These are phyloP conservation scores for Dothideomycetes sp. DNA, from an alignment of 2,329 filamentous ascomycete species.

Conservation along the genomic window DNA sequence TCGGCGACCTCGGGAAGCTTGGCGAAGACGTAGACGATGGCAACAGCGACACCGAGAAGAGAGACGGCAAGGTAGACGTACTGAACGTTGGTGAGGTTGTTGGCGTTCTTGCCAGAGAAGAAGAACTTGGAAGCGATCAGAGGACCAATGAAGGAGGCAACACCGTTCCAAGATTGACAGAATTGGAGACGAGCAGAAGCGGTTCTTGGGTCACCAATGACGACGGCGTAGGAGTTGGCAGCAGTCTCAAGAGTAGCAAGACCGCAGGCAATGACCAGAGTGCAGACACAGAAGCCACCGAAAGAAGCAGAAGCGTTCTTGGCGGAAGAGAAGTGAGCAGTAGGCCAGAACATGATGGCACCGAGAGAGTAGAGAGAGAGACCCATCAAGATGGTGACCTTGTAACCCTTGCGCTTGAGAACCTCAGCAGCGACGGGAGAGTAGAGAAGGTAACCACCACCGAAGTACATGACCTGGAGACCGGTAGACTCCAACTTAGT, in stretches of 20 bases:
- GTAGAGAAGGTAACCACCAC: conserved; percentile 35
- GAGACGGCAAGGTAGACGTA: conserved; percentile 33
- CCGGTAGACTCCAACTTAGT: conserved; percentile 34
- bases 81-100: conserved; percentile 29
- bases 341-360: conserved; percentile 32
- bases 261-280: conserved; percentile 31
- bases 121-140: conserved; percentile 32
- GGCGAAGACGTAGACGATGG: conserved; percentile 28
- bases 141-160: conserved; percentile 32
- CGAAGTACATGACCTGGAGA: conserved; percentile 35
- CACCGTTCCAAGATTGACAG: conserved; percentile 32
- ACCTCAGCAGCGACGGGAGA: conserved; percentile 35
- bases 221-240: conserved; percentile 32
- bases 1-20: conserved; percentile 29
- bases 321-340: conserved; percentile 26
- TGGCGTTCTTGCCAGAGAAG: conserved; percentile 26
- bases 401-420: conserved; percentile 37
- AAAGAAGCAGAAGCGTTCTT: conserved; percentile 25
- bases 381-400: conserved; percentile 36
- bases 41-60: conserved; percentile 28
- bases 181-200: conserved; percentile 31
- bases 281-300: conserved; percentile 31
- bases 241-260: conserved; percentile 32
- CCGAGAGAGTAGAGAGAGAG: conserved; percentile 29
- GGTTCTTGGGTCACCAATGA: conserved; percentile 29